Evolutionary conservation across 2,329 filamentous ascomycete genomes (phyloP).

Genomic region (Colletotrichum sidae): DNA sequence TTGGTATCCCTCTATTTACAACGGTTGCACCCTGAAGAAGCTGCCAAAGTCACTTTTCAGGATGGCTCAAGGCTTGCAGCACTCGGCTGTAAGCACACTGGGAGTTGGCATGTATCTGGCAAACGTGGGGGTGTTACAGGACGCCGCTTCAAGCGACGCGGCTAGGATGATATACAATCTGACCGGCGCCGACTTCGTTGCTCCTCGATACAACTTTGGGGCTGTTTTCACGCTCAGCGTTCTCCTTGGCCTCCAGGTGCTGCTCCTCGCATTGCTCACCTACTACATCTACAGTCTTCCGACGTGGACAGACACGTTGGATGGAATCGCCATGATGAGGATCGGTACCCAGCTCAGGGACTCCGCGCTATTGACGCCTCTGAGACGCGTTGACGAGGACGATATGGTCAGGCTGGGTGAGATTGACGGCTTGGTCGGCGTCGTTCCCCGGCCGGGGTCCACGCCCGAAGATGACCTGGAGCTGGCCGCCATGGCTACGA

Average conservation of each 20-base stretch:
- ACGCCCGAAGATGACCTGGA: conserved; percentile 22
- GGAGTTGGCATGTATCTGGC: conserved; percentile 36
- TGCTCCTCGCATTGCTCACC: conserved; percentile 25
- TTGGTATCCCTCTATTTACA: conserved; percentile 32
- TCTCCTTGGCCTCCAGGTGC: conserved; percentile 28
- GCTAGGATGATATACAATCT: conserved; percentile 35
- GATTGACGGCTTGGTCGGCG: conserved; percentile 25
- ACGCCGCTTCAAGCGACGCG: conserved; percentile 31
- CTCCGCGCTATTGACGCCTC: neutral
- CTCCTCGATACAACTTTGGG: conserved; percentile 5
- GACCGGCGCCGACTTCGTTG: conserved; percentile 21
- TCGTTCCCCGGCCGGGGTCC: conserved; percentile 3
- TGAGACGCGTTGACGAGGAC: conserved; percentile 12
- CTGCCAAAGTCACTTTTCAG: conserved; percentile 29
- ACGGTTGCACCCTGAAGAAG: conserved; percentile 23
- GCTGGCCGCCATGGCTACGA: conserved; percentile 12
- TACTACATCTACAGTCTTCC: conserved; percentile 35
- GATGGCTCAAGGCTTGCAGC: conserved; percentile 26
- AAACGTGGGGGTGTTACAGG: conserved; percentile 28
- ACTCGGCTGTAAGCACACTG: conserved; percentile 31
- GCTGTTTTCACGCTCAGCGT: conserved; percentile 22
- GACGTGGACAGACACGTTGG: conserved; percentile 35
- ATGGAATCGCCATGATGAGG: conserved; percentile 34
- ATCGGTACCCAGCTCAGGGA: conserved; percentile 20
- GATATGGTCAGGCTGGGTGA: conserved; percentile 18